phyloP scores from a whole-genome alignment of 176 grass and related monocot species.

The Oryza punctata region DNA sequence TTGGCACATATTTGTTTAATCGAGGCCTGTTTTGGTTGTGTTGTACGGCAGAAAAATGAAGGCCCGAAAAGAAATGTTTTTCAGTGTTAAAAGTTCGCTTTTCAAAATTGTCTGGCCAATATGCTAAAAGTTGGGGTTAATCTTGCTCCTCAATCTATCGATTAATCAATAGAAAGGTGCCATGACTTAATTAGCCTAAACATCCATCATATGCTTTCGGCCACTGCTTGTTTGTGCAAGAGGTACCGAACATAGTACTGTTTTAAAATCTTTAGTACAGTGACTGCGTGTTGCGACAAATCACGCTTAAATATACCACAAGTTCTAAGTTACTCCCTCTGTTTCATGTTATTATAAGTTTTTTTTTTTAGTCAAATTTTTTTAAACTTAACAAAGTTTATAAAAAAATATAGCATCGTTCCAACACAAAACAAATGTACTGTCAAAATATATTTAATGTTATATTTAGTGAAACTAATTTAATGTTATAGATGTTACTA shows the following conservation, averaged over 20 bases:
- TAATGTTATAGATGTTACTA: too few relatives aligned
- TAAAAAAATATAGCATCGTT: too few relatives aligned
- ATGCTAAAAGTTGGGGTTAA: neutral
- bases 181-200: neutral
- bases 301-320: neutral
- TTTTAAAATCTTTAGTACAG: neutral
- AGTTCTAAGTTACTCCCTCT: neutral
- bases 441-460: too few relatives aligned
- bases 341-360: too few relatives aligned
- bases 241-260: neutral
- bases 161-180: neutral
- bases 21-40: neutral
- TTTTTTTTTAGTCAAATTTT: too few relatives aligned
- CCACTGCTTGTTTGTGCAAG: neutral
- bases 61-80: neutral
- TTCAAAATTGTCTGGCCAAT: neutral
- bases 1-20: conserved; percentile 22
- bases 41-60: neutral
- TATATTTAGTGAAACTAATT: too few relatives aligned
- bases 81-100: neutral
- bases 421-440: too few relatives aligned
- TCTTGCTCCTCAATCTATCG: conserved; percentile 25
- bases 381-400: too few relatives aligned
- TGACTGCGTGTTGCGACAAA: neutral
- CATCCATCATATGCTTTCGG: neutral